Conservation (phyloP, 331 rosid species). For the Phaseolus coccineus region DNA sequence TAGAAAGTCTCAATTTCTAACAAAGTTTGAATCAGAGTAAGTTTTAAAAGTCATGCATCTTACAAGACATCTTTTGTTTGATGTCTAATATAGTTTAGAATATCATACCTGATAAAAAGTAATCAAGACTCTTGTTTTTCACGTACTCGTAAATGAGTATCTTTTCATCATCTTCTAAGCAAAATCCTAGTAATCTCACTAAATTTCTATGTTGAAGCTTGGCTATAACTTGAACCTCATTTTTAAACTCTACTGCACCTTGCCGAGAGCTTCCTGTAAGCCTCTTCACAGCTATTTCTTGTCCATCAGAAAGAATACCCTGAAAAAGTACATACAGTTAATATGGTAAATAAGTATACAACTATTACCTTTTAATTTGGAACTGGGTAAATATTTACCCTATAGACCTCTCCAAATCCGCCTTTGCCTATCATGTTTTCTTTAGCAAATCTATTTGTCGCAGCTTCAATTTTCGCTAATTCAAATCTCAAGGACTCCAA, state of each 20-base stretch:
- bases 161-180: constrained; percentile 60
- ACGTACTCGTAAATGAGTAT: constrained; percentile 73
- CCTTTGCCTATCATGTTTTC: constrained; percentile 74
- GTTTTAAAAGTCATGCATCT: not conserved
- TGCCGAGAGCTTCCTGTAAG: constrained; percentile 61
- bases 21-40: not conserved
- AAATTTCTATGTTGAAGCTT: constrained; percentile 80
- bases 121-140: constrained; percentile 68
- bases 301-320: constrained; percentile 67
- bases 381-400: constrained; percentile 49
- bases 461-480: constrained; percentile 49
- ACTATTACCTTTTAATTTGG: not conserved
- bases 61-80: not conserved
- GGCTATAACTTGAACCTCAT: constrained; percentile 63
- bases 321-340: constrained; percentile 33
- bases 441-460: constrained; percentile 60
- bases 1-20: no score
- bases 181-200: constrained; percentile 70
- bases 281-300: constrained; percentile 73
- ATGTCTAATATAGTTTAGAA: constrained; percentile 1
- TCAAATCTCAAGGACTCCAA: constrained; percentile 51
- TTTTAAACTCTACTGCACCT: constrained; percentile 64
- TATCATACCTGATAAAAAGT: constrained; percentile 58
- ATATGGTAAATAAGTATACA: constrained; percentile 1
- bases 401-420: constrained; percentile 83